Percentiles rank a stretch among this genome's conserved stretches.
Conservation (phyloP, 2,329 filamentous ascomycete genomes). For the Penicillium occitanis region DNA sequence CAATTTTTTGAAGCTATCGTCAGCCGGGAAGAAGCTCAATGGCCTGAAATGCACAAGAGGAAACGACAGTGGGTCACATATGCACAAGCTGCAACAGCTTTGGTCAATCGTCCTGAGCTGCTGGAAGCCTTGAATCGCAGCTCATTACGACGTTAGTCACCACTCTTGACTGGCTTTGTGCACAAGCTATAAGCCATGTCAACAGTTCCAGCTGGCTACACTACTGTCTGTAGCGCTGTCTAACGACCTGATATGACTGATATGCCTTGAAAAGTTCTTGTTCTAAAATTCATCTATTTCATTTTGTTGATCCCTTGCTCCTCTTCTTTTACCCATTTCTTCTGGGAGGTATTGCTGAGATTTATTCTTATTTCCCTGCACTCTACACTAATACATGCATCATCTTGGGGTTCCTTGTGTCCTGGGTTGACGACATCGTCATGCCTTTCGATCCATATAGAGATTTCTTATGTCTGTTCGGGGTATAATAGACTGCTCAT, state of each 20-base stretch:
- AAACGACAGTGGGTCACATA: constrained; percentile 88
- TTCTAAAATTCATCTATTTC: constrained; percentile 17
- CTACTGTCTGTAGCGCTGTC: constrained; percentile 21
- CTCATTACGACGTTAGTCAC: constrained; percentile 58
- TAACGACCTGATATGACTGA: constrained; percentile 23
- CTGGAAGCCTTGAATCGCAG: constrained; percentile 82
- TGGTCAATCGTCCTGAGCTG: constrained; percentile 79
- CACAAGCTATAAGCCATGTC: constrained; percentile 4
- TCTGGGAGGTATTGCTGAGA: constrained; percentile 7
- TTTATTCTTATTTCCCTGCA: background rate
- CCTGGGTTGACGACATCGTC: background rate
- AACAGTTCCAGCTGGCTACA: constrained; percentile 15
- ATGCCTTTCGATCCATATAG: background rate
- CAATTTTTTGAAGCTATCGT: constrained; percentile 79
- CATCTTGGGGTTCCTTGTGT: background rate
- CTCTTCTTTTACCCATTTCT: background rate
- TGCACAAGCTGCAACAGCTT: constrained; percentile 71
- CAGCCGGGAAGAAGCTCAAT: constrained; percentile 76
- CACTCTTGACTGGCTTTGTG: background rate
- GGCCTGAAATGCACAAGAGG: constrained; percentile 93
- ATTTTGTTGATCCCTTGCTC: constrained; percentile 3
- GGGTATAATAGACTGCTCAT: background rate
- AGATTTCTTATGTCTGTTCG: constrained; percentile 5
- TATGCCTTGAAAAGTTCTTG: constrained; percentile 20
- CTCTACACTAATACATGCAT: constrained; percentile 7